Evolutionary conservation across 768 basidiomycete species (phyloP).

Genomic region (Termitomyces sp.): DNA sequence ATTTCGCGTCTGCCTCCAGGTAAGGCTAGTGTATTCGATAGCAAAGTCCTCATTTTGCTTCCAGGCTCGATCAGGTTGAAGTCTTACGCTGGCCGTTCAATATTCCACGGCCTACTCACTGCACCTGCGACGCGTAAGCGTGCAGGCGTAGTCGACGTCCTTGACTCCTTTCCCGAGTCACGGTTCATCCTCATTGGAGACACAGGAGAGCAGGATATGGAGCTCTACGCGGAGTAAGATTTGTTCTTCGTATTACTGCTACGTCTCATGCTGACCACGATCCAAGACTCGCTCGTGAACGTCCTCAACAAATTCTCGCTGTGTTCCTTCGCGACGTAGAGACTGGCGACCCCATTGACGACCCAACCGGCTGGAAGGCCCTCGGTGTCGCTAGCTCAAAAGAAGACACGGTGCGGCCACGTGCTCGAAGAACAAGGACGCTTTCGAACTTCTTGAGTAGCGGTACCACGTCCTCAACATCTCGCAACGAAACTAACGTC

Average conservation of each 20-base stretch:
- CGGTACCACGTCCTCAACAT: not conserved
- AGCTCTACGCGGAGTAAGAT: constrained; percentile 73
- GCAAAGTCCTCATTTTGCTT: not conserved
- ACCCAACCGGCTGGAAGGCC: constrained; percentile 56
- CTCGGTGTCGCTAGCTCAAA: constrained; percentile 22
- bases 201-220: constrained; percentile 92
- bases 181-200: constrained; percentile 87
- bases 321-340: constrained; percentile 83
- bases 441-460: constrained; percentile 6
- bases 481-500: not conserved
- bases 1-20: constrained; percentile 67
- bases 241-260: not conserved
- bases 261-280: not conserved
- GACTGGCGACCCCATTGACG: constrained; percentile 39
- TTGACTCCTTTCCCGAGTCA: constrained; percentile 69
- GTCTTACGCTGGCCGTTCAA: constrained; percentile 78
- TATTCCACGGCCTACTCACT: constrained; percentile 79
- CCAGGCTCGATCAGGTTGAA: constrained; percentile 74
- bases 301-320: constrained; percentile 64
- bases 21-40: constrained; percentile 10
- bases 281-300: constrained; percentile 56
- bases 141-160: constrained; percentile 70
- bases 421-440: constrained; percentile 8
- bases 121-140: constrained; percentile 83
- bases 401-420: constrained; percentile 9